These are phyloP conservation scores for Phlyctochytrium bullatum DNA, from an alignment of 192 early-diverging fungal genomes.

Conservation along the genomic window DNA sequence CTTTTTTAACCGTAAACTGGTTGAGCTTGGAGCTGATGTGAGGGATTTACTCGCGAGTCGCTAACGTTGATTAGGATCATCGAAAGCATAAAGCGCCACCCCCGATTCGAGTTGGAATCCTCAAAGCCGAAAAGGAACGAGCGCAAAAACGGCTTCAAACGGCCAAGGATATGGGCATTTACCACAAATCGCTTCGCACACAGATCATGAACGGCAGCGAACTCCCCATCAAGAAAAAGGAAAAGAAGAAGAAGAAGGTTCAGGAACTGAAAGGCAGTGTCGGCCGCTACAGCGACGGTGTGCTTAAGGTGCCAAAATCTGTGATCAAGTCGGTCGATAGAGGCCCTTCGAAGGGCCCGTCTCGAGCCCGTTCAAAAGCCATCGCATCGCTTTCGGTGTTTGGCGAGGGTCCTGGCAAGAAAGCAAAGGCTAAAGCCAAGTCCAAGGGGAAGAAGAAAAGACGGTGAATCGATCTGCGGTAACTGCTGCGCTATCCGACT, in stretches of 20 bases:
- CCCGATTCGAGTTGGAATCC: constrained; percentile 30
- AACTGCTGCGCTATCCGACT: too few relatives aligned
- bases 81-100: constrained; percentile 33
- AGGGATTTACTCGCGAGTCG: not conserved
- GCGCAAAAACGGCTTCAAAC: constrained; percentile 37
- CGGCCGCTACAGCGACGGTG: constrained; percentile 14
- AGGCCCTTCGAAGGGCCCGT: too few relatives aligned
- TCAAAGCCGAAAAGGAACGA: constrained; percentile 24
- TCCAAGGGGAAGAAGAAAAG: too few relatives aligned
- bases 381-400: too few relatives aligned
- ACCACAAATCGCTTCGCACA: constrained; percentile 33
- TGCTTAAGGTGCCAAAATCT: constrained; percentile 12
- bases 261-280: constrained; percentile 11
- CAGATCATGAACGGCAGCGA: constrained; percentile 33
- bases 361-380: too few relatives aligned
- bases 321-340: constrained; percentile 2
- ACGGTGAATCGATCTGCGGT: too few relatives aligned
- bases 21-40: constrained; percentile 41
- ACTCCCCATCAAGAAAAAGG: not conserved
- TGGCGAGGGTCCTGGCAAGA: too few relatives aligned
- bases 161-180: constrained; percentile 47
- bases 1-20: constrained; percentile 30
- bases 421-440: too few relatives aligned
- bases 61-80: not conserved
- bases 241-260: constrained; percentile 9